phyloP scores from a whole-genome alignment of 148 eudicot species.

The Rhododendron kiyosumense region DNA sequence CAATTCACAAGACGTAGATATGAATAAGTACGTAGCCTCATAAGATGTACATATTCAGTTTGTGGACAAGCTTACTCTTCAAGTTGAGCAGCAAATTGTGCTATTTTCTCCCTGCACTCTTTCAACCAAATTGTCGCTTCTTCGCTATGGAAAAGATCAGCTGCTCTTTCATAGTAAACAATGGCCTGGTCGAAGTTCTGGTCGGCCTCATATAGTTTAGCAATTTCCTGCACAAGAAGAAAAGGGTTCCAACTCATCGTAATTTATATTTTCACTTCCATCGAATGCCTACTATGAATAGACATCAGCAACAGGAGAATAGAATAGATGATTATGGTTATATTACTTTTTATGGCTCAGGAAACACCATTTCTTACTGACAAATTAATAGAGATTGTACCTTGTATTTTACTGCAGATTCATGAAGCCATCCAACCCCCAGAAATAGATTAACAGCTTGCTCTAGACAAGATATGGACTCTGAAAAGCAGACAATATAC shows the following conservation, averaged over 20 bases:
- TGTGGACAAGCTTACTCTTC: constrained; percentile 50
- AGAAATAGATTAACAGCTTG: constrained; percentile 57
- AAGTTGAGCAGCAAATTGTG: constrained; percentile 67
- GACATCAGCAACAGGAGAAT: background rate
- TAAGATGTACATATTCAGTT: background rate
- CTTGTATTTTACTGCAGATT: constrained; percentile 84
- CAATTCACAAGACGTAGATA: background rate
- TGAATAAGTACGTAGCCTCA: background rate
- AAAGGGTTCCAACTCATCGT: background rate
- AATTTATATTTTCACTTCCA: background rate
- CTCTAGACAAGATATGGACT: constrained; percentile 61
- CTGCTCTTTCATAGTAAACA: constrained; percentile 52
- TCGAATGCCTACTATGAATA: background rate
- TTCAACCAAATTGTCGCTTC: constrained; percentile 57
- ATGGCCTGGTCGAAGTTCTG: constrained; percentile 53
- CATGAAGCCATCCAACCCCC: constrained; percentile 77
- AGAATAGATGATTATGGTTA: background rate
- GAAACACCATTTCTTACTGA: background rate
- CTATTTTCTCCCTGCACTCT: constrained; percentile 67
- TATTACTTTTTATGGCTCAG: background rate
- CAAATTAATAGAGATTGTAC: constrained; percentile 25
- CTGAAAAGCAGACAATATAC: constrained; percentile 20
- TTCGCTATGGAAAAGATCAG: constrained; percentile 66
- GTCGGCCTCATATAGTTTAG: constrained; percentile 53
- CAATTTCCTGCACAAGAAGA: constrained; percentile 53